phyloP scores from a whole-genome alignment of 73 alveolate species.

The Paramecium pentaurelia region DNA sequence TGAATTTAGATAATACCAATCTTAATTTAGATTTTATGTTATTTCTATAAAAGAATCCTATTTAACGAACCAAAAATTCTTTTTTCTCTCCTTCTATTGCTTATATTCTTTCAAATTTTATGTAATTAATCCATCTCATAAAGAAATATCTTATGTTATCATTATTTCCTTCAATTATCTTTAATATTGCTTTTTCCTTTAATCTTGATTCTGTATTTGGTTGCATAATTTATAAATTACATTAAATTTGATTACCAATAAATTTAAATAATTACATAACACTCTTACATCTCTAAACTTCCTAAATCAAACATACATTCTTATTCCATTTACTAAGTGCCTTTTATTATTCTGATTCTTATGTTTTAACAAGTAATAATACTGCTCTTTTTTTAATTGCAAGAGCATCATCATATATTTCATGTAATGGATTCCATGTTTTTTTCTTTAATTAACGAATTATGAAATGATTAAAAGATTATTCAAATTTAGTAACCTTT shows the following conservation, averaged over 20 bases:
- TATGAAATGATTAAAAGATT: not conserved
- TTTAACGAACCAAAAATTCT: not conserved
- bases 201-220: not conserved
- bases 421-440: not conserved
- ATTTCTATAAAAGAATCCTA: not conserved
- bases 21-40: not conserved
- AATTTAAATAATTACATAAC: not conserved
- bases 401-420: not conserved
- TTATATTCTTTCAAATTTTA: not conserved
- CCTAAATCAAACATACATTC: not conserved
- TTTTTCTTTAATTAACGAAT: not conserved
- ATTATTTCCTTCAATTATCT: not conserved
- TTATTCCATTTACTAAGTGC: not conserved
- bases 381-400: slow-evolving; percentile 11
- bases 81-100: slow-evolving; percentile 9
- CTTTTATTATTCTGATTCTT: not conserved
- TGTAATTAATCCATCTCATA: not conserved
- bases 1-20: not conserved
- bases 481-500: not conserved
- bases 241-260: not conserved
- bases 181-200: not conserved
- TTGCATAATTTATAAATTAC: not conserved
- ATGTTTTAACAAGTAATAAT: not conserved
- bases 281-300: not conserved
- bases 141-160: not conserved